These are phyloP conservation scores for Marchantia polymorpha DNA, from an alignment of 225 moss, liverwort and hornwort genomes.

Conservation along the genomic window DNA sequence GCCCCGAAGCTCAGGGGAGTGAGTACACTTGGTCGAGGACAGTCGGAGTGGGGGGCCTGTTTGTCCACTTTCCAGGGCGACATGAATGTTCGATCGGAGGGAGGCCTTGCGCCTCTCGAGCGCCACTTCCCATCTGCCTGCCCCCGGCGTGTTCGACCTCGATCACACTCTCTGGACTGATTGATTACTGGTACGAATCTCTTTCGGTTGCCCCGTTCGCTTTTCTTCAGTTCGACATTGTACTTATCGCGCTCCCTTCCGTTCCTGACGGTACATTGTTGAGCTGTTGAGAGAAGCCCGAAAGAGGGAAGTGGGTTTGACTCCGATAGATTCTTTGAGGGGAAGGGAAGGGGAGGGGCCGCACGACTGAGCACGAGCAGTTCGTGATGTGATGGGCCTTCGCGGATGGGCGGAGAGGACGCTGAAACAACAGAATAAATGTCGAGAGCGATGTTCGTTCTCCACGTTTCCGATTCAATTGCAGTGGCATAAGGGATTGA, in stretches of 20 bases:
- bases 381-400: background rate
- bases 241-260: background rate
- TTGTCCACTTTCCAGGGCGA: conserved; percentile 23
- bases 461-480: too few relatives aligned
- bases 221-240: background rate
- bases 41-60: conserved; percentile 22
- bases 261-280: background rate
- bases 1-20: background rate
- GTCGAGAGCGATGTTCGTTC: too few relatives aligned
- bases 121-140: conserved; percentile 50
- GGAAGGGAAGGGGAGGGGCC: background rate
- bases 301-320: background rate
- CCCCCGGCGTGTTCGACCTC: conserved; percentile 84
- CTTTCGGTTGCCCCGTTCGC: too few relatives aligned
- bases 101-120: conserved; percentile 65
- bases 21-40: background rate
- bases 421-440: too few relatives aligned
- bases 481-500: too few relatives aligned
- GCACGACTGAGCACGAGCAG: background rate
- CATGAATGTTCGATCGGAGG: conserved; percentile 47
- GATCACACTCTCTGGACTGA: conserved; percentile 94
- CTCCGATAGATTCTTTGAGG: background rate
- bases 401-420: too few relatives aligned
- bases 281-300: background rate
- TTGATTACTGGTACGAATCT: conserved; percentile 65